phyloP scores from a whole-genome alignment of 2,329 filamentous ascomycete genomes.

The Dothistroma pini region DNA sequence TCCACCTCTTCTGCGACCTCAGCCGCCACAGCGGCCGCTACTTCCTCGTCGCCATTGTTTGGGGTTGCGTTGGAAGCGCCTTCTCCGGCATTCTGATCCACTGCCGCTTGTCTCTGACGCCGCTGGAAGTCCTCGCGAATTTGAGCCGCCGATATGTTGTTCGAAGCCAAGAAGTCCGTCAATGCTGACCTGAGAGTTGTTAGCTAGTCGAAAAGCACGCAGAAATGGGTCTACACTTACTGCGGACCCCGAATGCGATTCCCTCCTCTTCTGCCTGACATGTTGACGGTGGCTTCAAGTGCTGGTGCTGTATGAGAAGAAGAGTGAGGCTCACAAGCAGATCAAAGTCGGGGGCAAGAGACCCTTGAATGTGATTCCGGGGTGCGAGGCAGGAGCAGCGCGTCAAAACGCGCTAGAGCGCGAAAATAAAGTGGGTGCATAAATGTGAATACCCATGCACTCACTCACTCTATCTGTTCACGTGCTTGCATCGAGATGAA shows the following conservation, averaged over 20 bases:
- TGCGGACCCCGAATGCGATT: constrained; percentile 57
- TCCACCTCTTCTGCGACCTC: constrained; percentile 35
- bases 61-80: constrained; percentile 33
- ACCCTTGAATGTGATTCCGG: too few relatives aligned
- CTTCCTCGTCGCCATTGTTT: constrained; percentile 30
- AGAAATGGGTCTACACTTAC: constrained; percentile 65
- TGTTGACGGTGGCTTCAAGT: constrained; percentile 13
- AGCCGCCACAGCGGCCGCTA: constrained; percentile 39
- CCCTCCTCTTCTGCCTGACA: constrained; percentile 36
- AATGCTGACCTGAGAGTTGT: constrained; percentile 1
- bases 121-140: constrained; percentile 58
- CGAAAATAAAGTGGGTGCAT: too few relatives aligned
- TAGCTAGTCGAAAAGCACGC: constrained; percentile 50
- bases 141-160: constrained; percentile 67
- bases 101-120: constrained; percentile 49
- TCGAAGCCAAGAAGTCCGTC: constrained; percentile 47
- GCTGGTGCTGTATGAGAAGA: neutral
- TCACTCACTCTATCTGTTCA: too few relatives aligned
- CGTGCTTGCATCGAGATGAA: too few relatives aligned
- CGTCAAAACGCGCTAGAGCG: too few relatives aligned
- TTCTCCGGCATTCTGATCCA: constrained; percentile 38
- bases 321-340: neutral
- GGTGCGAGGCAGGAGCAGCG: too few relatives aligned
- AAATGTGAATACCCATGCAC: too few relatives aligned
- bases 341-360: neutral